phyloP scores from a whole-genome alignment of 768 basidiomycete species.

The Rubroboletus pulcherrimus region DNA sequence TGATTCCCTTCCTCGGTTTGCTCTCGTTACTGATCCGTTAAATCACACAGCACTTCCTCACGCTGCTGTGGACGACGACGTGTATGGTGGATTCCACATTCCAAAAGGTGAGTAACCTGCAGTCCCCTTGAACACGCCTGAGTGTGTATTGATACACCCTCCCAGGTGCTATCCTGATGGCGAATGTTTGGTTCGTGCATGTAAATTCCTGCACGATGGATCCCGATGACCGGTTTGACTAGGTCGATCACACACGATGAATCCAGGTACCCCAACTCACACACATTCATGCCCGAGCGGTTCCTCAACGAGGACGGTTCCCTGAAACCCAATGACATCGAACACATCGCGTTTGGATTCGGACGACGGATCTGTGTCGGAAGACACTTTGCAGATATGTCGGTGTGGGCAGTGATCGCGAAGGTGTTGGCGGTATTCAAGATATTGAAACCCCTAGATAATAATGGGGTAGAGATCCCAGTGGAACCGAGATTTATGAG shows the following conservation, averaged over 20 bases:
- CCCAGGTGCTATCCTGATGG: conserved; percentile 4
- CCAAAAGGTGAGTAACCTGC: conserved; percentile 30
- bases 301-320: conserved; percentile 30
- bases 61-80: conserved; percentile 34
- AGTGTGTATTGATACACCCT: neutral
- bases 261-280: conserved; percentile 33
- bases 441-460: conserved; percentile 6
- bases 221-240: neutral
- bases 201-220: neutral
- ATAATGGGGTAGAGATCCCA: conserved; percentile 3
- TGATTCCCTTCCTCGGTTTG: neutral
- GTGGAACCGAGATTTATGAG: neutral
- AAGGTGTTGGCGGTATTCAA: conserved; percentile 12
- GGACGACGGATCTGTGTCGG: conserved; percentile 25
- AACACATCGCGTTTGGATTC: conserved; percentile 20
- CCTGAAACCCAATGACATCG: conserved; percentile 2
- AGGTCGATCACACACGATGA: conserved; percentile 21
- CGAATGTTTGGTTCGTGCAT: conserved; percentile 11
- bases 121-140: neutral
- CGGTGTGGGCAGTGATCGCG: conserved; percentile 10
- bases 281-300: conserved; percentile 36
- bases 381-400: conserved; percentile 16
- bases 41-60: conserved; percentile 24
- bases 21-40: neutral
- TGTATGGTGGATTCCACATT: conserved; percentile 45